Base-by-base conservation (phyloP, 352 stramenopile species). In the Phytopythium litorale region DNA sequence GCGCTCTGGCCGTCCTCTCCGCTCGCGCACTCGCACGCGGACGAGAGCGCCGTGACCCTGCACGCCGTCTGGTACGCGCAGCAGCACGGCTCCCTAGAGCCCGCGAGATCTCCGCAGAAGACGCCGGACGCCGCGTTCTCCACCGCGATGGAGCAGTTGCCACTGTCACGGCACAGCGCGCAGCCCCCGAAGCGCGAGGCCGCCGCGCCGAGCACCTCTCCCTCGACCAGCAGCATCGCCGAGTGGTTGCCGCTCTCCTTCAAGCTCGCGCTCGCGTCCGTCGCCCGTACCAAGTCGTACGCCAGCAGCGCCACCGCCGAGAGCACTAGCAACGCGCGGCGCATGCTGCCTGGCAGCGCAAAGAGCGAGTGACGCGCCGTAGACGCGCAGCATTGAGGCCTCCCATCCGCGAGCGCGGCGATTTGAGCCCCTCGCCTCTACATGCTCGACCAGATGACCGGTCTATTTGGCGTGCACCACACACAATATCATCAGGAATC, bases 31-130 rank as follows among this genome's bases (percentile, higher is more conserved):
- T 89, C 69, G 56, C 83, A 92, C 6, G 48, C 51, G 46, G 72
- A 58, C 3, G 74, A 80, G 61, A 67, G 76, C 38, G 75, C 81
- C 30, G 76, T 88, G 35, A 78, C 79, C 65, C 76, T 76, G 48
- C 83, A 92, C 56, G 88, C 77, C 52, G 81, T 88, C 51, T 72
- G 81, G 67, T 78, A 90, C 60, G 71, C 50, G 63, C 80, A 92
- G 69, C 83, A 92, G 64, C 83, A 92, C 54, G 83, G 73, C 25
- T 72, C 60, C 28, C 73, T 70, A 62, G 73, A 81, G 56, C 63
- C 57, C 35, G 76, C 65, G 35, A 92, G 66, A 35, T 90, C 79
- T 43, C 83, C 83, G 40, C 83, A 92, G 65, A 87, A 92, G 33
- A 89, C 83, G 35, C 83, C 83, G 6, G 67, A 75, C 11, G 60